Conservation (phyloP, 2,329 filamentous ascomycete genomes). For the Apiospora sp. region DNA sequence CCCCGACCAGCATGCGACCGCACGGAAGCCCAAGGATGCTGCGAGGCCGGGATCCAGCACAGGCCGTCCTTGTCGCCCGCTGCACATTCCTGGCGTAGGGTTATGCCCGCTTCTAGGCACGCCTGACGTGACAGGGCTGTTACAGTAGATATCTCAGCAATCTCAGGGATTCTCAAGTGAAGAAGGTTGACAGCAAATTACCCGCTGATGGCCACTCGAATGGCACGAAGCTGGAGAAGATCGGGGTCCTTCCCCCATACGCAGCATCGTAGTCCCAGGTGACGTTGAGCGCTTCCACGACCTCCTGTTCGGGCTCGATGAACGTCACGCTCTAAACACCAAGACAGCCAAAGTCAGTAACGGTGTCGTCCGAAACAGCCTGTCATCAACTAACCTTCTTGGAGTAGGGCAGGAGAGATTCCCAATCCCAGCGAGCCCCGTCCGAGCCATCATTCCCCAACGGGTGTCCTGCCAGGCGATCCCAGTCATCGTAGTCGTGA, state of each 20-base stretch:
- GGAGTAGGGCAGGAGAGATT: constrained; percentile 45
- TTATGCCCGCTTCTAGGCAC: constrained; percentile 38
- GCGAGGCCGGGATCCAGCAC: constrained; percentile 42
- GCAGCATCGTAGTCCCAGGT: constrained; percentile 42
- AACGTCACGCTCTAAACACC: constrained; percentile 40
- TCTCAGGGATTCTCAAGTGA: constrained; percentile 27
- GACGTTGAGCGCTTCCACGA: constrained; percentile 41
- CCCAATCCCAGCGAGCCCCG: constrained; percentile 46
- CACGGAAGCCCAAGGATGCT: constrained; percentile 38
- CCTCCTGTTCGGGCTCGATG: constrained; percentile 37
- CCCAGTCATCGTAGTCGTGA: constrained; percentile 48
- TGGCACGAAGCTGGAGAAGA: constrained; percentile 43
- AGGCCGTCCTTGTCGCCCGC: constrained; percentile 42
- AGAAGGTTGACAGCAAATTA: not conserved
- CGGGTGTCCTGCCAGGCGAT: constrained; percentile 38
- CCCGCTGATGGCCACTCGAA: constrained; percentile 40
- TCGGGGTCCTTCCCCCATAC: constrained; percentile 42
- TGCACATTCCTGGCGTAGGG: constrained; percentile 36
- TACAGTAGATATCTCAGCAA: not conserved
- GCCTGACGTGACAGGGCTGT: constrained; percentile 15
- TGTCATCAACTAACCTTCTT: constrained; percentile 39
- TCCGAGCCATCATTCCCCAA: constrained; percentile 24
- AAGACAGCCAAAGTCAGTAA: not conserved
- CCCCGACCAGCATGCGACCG: constrained; percentile 42
- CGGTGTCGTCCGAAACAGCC: not conserved